phyloP scores from a whole-genome alignment of 2,329 filamentous ascomycete species.

The Lachnellula cervina region DNA sequence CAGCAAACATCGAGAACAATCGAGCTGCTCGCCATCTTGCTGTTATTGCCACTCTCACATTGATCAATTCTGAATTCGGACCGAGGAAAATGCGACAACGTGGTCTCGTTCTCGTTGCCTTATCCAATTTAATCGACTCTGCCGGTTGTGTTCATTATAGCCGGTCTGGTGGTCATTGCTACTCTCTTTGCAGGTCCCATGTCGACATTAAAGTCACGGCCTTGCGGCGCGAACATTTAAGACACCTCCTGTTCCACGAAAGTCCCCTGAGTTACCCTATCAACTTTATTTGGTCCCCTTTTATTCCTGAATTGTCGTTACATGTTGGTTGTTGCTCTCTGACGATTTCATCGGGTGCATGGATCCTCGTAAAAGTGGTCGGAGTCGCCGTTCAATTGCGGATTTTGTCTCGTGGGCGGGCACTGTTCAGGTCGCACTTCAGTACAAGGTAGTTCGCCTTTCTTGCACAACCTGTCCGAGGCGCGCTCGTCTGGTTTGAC shows the following conservation, averaged over 20 bases:
- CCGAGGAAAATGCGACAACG: too few relatives aligned
- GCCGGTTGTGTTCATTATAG: too few relatives aligned
- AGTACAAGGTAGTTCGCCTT: background rate
- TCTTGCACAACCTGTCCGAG: background rate
- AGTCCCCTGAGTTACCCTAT: background rate
- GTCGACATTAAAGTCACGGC: background rate
- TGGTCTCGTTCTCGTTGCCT: too few relatives aligned
- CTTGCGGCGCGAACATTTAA: too few relatives aligned
- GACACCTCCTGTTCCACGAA: background rate
- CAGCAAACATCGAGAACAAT: too few relatives aligned
- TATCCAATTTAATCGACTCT: too few relatives aligned
- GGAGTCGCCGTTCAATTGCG: background rate
- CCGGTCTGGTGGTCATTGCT: background rate
- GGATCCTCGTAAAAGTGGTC: background rate
- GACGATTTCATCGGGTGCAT: background rate
- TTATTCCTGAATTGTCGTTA: background rate
- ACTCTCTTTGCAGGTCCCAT: background rate
- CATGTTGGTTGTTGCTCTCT: background rate
- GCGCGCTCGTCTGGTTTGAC: background rate
- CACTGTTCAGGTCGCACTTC: background rate
- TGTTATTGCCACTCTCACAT: too few relatives aligned
- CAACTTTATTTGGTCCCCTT: background rate
- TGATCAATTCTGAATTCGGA: too few relatives aligned
- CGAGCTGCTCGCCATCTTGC: too few relatives aligned
- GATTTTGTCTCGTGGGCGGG: background rate